Evolutionary conservation across 177 flowering plant genomes (phyloP).

Genomic region (Telopea speciosissima): DNA sequence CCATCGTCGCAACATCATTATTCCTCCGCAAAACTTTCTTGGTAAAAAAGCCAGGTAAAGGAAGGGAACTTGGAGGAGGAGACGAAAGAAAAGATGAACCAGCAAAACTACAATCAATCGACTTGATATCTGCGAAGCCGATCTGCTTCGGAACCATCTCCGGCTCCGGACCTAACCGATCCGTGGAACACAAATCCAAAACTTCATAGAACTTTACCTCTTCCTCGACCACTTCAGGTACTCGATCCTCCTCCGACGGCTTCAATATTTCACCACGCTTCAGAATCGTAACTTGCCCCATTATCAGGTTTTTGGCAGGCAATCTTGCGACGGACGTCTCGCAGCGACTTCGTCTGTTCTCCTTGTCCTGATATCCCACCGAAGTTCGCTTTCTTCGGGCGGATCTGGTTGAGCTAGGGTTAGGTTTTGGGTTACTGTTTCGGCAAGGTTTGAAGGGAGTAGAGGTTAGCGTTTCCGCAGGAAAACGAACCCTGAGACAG

Average conservation of each 20-base stretch:
- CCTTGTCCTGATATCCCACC: constrained; percentile 2
- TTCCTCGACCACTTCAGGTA: background rate
- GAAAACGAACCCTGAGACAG: constrained; percentile 11
- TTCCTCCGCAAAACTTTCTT: constrained; percentile 6
- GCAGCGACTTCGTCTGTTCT: constrained; percentile 1
- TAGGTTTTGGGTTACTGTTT: constrained; percentile 8
- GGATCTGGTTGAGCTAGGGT: constrained; percentile 7
- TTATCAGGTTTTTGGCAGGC: constrained; percentile 32
- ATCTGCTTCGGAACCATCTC: constrained; percentile 30
- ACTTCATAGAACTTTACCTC: constrained; percentile 12
- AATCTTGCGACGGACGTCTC: constrained; percentile 6
- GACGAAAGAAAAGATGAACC: constrained; percentile 33
- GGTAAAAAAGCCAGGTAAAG: constrained; percentile 35
- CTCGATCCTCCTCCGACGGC: background rate
- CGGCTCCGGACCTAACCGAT: constrained; percentile 41
- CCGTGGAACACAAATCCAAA: constrained; percentile 26
- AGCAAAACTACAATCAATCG: constrained; percentile 24
- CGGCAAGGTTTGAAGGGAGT: too few species aligned
- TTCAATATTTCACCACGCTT: constrained; percentile 50
- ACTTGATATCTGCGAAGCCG: constrained; percentile 12
- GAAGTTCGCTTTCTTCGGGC: constrained; percentile 27
- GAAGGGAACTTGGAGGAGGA: constrained; percentile 48
- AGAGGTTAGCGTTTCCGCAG: constrained; percentile 10
- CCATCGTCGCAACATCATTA: constrained; percentile 16
- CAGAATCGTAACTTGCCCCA: constrained; percentile 58